Evolutionary conservation across 306 rosid genomes (phyloP), one percentile per base, ranked within the genome.

Genomic region (Bauhinia variegata): DNA sequence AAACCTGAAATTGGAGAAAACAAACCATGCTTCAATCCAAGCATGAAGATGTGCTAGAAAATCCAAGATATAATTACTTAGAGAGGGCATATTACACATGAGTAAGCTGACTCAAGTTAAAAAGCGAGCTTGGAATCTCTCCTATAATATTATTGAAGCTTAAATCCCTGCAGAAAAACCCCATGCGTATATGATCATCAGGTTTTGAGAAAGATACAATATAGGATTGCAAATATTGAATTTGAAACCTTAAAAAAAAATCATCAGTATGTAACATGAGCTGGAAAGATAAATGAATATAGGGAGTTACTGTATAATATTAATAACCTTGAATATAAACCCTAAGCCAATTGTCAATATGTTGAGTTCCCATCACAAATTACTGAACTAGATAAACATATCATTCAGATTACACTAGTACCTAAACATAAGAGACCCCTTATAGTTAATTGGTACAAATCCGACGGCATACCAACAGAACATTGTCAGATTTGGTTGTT

Each of bases 131-230:
- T 4, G 85, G 84, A 77, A 87, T 75, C 60, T 66, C 81, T 55
- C 95, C 92, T 4, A 69, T 73, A 58, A 92, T 63, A 61, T 82
- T 85, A 75, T 92, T 92, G 91, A 92, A 92, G 87, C 98, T 92
- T 71, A 92, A 76, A 75, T 89, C 98, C 83, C 98, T 92, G 76
- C 57, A 82, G n/a, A 62, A 15, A 62, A 30, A 1, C 28, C 73
- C 30, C 15, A 72, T 8, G 58, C 11, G 5, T 3, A 10, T 42
- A 36, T 23, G 19, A 50, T 23, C 42, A 62, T 43, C 37, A 4
- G 5, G 16, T 6, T 39, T 17, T 51, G 19, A 5, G 44, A 49
- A 58, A 62, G 5, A 44, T 33, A 68, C 54, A 41, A 42, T 0
- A 32, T 23, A 64, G 38, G 16, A 63, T 8, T 5, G 49, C 1